Conservation (phyloP, 352 stramenopile species). For the Pythium phragmitis region DNA sequence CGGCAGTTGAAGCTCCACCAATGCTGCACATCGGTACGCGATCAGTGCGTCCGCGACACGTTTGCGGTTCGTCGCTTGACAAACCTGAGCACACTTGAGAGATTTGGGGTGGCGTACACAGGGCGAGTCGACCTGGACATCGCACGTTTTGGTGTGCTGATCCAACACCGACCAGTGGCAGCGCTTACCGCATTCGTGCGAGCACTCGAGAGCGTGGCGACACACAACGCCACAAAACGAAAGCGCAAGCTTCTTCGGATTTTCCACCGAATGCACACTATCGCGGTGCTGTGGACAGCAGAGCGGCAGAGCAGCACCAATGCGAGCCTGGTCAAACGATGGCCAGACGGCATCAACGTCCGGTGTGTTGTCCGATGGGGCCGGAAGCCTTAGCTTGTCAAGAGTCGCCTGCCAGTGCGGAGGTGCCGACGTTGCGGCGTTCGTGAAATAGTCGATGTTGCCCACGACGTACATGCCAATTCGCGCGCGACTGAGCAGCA, state of each 20-base stretch:
- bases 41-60: slow-evolving; percentile 44
- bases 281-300: slow-evolving; percentile 73
- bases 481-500: slow-evolving; percentile 81
- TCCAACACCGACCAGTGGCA: slow-evolving; percentile 69
- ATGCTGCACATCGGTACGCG: slow-evolving; percentile 54
- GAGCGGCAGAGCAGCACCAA: slow-evolving; percentile 65
- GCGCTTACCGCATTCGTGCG: slow-evolving; percentile 58
- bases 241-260: slow-evolving; percentile 42
- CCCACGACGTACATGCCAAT: slow-evolving; percentile 86
- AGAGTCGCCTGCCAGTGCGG: slow-evolving; percentile 81
- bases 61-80: slow-evolving; percentile 14
- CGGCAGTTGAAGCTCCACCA: slow-evolving; percentile 55
- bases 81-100: slow-evolving; percentile 57
- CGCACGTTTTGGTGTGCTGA: slow-evolving; percentile 61
- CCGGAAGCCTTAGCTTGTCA: slow-evolving; percentile 41
- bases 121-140: slow-evolving; percentile 57
- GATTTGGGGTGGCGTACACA: slow-evolving; percentile 53
- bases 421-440: slow-evolving; percentile 29
- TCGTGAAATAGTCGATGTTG: slow-evolving; percentile 80
- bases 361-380: slow-evolving; percentile 39
- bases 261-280: slow-evolving; percentile 24
- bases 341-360: slow-evolving; percentile 27
- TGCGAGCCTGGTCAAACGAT: slow-evolving; percentile 40
- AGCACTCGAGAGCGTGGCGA: slow-evolving; percentile 48
- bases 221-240: slow-evolving; percentile 82